Percentiles rank a stretch among this genome's conserved stretches.
These are phyloP conservation scores for Luffa aegyptiaca DNA, from an alignment of 306 rosid genomes.

Conservation along the genomic window DNA sequence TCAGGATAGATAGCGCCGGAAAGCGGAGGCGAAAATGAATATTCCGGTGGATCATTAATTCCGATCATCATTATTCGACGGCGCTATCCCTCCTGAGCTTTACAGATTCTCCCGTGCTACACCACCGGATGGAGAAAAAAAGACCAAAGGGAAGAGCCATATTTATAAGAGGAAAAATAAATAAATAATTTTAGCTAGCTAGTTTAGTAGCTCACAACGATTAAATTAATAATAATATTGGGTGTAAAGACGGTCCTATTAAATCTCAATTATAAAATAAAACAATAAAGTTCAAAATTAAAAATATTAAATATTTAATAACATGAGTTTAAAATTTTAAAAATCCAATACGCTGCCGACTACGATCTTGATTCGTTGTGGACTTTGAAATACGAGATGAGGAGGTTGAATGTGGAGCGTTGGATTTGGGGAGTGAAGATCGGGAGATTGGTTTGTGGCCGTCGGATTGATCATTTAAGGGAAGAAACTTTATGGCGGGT, in stretches of 20 bases:
- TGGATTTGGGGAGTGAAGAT: background rate
- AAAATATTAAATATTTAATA: background rate
- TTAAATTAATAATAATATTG: background rate
- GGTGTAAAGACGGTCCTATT: slow-evolving; percentile 1
- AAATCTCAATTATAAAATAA: background rate
- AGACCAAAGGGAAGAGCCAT: background rate
- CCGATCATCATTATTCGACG: background rate
- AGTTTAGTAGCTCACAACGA: background rate
- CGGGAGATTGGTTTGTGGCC: background rate
- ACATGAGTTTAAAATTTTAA: background rate
- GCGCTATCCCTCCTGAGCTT: slow-evolving; percentile 27
- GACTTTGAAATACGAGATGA: background rate
- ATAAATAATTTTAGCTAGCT: background rate
- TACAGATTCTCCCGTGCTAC: slow-evolving; percentile 3
- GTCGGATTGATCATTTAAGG: background rate
- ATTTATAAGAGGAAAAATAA: slow-evolving; percentile 6
- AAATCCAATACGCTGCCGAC: slow-evolving; percentile 12
- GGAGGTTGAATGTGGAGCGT: background rate
- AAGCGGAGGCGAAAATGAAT: background rate
- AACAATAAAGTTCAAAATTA: background rate
- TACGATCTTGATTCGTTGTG: slow-evolving; percentile 1
- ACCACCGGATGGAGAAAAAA: background rate
- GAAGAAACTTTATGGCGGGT: slow-evolving; percentile 9
- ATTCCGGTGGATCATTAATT: background rate
- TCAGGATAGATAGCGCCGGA: slow-evolving; percentile 21